A percentile compares a stretch with the other conserved stretches of the same genome.
These are phyloP conservation scores for Glycine tomentella DNA, from an alignment of 306 rosid species.

Conservation along the genomic window DNA sequence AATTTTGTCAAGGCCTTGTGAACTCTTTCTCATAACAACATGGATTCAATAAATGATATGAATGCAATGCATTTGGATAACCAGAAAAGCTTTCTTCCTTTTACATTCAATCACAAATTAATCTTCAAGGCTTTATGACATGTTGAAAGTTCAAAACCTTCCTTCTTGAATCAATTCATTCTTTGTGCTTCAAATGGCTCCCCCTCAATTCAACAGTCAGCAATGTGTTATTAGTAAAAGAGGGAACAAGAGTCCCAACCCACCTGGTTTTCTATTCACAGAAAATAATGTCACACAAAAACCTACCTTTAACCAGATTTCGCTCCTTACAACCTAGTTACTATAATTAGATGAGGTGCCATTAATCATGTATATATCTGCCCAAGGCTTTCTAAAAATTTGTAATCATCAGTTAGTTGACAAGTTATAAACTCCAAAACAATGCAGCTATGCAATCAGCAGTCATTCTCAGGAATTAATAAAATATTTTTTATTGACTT, in stretches of 20 bases:
- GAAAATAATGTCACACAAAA: slow-evolving; percentile 12
- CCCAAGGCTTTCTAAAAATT: neutral
- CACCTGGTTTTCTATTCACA: neutral
- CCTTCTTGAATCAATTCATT: too few species aligned
- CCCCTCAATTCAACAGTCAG: slow-evolving; percentile 17
- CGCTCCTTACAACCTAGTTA: slow-evolving; percentile 5
- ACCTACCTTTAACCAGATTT: slow-evolving; percentile 3
- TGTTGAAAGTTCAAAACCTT: too few species aligned
- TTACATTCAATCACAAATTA: too few species aligned
- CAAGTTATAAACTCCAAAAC: neutral
- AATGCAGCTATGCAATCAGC: neutral
- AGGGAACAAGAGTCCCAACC: too few species aligned
- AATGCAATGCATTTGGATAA: too few species aligned
- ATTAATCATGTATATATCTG: neutral
- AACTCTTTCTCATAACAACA: too few species aligned
- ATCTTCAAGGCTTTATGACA: too few species aligned
- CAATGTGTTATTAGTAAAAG: neutral
- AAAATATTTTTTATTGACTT: neutral
- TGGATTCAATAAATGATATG: too few species aligned
- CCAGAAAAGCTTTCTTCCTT: too few species aligned
- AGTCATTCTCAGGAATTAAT: neutral
- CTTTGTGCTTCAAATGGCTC: too few species aligned
- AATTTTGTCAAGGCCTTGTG: too few species aligned
- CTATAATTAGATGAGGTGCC: slow-evolving; percentile 4
- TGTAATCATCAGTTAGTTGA: neutral